Evolutionary conservation across 345 rosid species (phyloP).

Genomic region (Brassica rapa): DNA sequence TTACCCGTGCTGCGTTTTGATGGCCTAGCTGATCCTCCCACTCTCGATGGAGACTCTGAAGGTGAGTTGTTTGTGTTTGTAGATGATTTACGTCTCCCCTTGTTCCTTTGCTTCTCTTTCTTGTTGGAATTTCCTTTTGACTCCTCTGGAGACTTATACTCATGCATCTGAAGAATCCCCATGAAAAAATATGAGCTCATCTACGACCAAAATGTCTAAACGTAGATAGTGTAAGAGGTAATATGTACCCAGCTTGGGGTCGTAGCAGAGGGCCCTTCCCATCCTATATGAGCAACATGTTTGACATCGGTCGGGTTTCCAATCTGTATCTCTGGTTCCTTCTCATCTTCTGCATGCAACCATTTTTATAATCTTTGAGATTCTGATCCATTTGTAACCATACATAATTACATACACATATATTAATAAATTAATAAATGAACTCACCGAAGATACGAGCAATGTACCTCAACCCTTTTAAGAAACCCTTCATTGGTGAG

Average conservation of each 20-base stretch:
- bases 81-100: slow-evolving; percentile 38
- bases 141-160: slow-evolving; percentile 45
- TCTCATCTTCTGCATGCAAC: slow-evolving; percentile 70
- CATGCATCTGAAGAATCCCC: slow-evolving; percentile 56
- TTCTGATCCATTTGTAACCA: not conserved
- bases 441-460: slow-evolving; percentile 74
- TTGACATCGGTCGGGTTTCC: slow-evolving; percentile 92
- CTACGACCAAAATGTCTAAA: slow-evolving; percentile 39
- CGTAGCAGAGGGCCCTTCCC: slow-evolving; percentile 68
- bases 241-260: slow-evolving; percentile 69
- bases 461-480: slow-evolving; percentile 75
- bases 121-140: slow-evolving; percentile 29
- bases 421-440: not conserved
- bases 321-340: slow-evolving; percentile 80
- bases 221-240: not conserved
- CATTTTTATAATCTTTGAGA: not conserved
- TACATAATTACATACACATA: not conserved
- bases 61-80: slow-evolving; percentile 38
- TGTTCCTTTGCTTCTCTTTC: slow-evolving; percentile 35
- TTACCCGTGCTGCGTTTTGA: slow-evolving; percentile 35
- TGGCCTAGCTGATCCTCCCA: slow-evolving; percentile 36
- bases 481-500: slow-evolving; percentile 63
- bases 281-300: slow-evolving; percentile 96
- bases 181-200: slow-evolving; percentile 41
- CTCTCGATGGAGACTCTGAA: slow-evolving; percentile 32